Conservation (phyloP, 768 basidiomycete species). For the Ramaria rubella region DNA sequence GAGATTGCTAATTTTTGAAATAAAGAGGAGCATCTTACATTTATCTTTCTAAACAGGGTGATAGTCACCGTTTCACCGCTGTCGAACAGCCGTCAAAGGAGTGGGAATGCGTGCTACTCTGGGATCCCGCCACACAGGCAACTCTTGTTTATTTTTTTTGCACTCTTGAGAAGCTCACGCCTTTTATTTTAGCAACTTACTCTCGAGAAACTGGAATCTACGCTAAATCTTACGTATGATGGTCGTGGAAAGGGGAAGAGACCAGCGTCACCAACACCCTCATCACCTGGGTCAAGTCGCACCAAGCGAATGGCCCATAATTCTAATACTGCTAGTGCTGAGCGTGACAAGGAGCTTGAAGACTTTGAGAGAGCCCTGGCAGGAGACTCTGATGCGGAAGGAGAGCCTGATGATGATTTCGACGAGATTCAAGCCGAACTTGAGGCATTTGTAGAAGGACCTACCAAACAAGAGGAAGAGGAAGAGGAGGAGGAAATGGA, state of each 20-base stretch:
- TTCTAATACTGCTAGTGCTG: neutral
- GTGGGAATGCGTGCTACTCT: constrained; percentile 71
- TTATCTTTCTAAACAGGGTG: constrained; percentile 34
- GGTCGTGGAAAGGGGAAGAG: constrained; percentile 16
- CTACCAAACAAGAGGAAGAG: constrained; percentile 28
- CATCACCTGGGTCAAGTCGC: constrained; percentile 2
- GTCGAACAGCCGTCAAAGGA: constrained; percentile 55
- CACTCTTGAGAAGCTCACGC: neutral
- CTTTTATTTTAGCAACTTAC: constrained; percentile 50
- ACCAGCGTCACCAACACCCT: neutral
- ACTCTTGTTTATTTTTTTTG: constrained; percentile 19
- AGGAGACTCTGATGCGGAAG: constrained; percentile 5
- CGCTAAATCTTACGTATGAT: constrained; percentile 47
- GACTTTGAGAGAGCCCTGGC: constrained; percentile 1
- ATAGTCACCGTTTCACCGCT: constrained; percentile 53
- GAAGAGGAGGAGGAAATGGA: constrained; percentile 27
- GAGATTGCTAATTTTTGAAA: constrained; percentile 15
- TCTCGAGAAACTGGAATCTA: constrained; percentile 70
- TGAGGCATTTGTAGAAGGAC: constrained; percentile 22
- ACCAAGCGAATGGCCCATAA: neutral
- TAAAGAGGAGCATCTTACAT: neutral
- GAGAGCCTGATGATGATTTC: constrained; percentile 23
- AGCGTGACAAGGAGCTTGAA: neutral
- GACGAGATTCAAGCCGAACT: constrained; percentile 27
- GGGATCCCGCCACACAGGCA: constrained; percentile 68